Percentiles rank a stretch among this genome's conserved stretches.
Evolutionary conservation across 306 rosid species (phyloP).

Genomic region (Prunus salicina): DNA sequence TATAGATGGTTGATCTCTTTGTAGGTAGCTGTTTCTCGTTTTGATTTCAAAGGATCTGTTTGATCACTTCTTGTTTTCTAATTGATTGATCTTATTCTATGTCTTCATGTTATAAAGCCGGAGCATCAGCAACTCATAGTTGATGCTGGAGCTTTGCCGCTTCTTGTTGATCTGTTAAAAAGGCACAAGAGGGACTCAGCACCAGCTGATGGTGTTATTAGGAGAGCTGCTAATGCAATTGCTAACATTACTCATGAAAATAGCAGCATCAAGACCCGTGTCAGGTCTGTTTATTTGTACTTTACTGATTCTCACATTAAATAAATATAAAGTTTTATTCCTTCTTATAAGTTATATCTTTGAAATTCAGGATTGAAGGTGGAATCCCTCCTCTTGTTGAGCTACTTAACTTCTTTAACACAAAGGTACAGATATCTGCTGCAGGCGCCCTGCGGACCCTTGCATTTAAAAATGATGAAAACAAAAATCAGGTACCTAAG

Average conservation of each 20-base stretch:
- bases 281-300: slow-evolving; percentile 39
- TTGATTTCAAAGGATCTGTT: background rate
- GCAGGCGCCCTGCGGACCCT: slow-evolving; percentile 66
- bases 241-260: slow-evolving; percentile 61
- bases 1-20: background rate
- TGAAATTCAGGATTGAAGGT: slow-evolving; percentile 55
- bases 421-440: slow-evolving; percentile 61
- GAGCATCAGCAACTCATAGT: slow-evolving; percentile 53
- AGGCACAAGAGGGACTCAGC: slow-evolving; percentile 28
- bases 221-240: slow-evolving; percentile 61
- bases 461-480: slow-evolving; percentile 58
- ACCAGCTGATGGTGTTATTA: slow-evolving; percentile 36
- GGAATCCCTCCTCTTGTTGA: slow-evolving; percentile 73
- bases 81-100: slow-evolving; percentile 3
- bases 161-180: slow-evolving; percentile 48
- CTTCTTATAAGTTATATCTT: background rate
- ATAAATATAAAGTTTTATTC: background rate
- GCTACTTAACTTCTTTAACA: slow-evolving; percentile 48
- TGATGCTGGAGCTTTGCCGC: slow-evolving; percentile 60
- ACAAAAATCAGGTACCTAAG: slow-evolving; percentile 51
- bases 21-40: background rate
- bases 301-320: background rate
- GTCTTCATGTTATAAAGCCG: slow-evolving; percentile 39
- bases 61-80: background rate
- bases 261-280: slow-evolving; percentile 40